Evolutionary conservation across 176 grass and related monocot species (phyloP), one percentile per base, ranked within the genome.

Genomic region (Rhynchospora tenuis): DNA sequence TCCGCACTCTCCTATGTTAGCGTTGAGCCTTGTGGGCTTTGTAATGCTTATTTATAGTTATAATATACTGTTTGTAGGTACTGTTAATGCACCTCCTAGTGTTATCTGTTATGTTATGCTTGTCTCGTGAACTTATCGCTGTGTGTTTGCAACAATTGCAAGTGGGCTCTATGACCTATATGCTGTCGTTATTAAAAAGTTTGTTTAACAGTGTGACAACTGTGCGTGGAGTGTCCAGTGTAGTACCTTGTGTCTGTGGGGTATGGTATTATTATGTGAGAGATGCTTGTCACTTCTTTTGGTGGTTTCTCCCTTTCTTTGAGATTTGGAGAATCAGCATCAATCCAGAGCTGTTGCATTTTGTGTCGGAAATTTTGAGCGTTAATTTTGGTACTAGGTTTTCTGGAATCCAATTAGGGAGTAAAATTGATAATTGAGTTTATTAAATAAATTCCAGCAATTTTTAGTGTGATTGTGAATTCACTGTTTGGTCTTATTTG

Each of bases 141-240:
- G 72, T 76, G 72, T 76, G 73, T 77, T 77, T 56, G 73, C 22
- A 55, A 56, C 54, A 50, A 56, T 77, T 77, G 73, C 22, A 55
- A 56, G 48, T 77, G 22, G 73, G 50, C 73, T 77, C 54, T 76
- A 55, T 76, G 24, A 33, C 73, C 24, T 77, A 29, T 56, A 54
- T 76, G 73, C 24, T 56, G 24, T 77, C 50, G 46, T 73, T 55
- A n/a, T 45, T 70, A 74, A 17, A 38, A 22, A 76, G 23, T 19
- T 47, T 76, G 15, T 55, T 38, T 38, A 31, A 12, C 14, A 0
- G 46, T 75, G 72, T 31, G 47, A 48, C 73, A 55, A 27, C 48
- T 76, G 73, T 13, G 73, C 48, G 23, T 55, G 66, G 19, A 68
- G n/a, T n/a, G n/a, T n/a, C 64, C 64, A 68, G 64, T 70, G 45